phyloP scores from a whole-genome alignment of 805 yeast genomes.

The Teunomyces gatunensis region DNA sequence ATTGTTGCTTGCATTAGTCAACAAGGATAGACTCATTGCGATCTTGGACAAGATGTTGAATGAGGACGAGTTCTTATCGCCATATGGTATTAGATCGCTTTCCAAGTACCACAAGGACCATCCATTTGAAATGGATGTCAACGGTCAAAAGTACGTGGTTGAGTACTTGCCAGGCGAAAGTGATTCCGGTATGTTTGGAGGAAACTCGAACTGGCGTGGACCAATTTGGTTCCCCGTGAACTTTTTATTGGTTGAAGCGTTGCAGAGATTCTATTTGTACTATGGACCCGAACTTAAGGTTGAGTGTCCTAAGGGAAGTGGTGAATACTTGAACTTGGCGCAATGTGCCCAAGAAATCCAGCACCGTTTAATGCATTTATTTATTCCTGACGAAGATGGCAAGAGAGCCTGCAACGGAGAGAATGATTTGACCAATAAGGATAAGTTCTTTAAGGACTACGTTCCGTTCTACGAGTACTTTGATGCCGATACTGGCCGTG shows the following conservation, averaged over 20 bases:
- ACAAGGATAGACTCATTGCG: conserved; percentile 71
- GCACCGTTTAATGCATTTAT: conserved; percentile 77
- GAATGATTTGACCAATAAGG: conserved; percentile 49
- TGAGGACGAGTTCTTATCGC: conserved; percentile 80
- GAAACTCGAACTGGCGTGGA: conserved; percentile 96
- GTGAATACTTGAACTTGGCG: conserved; percentile 71
- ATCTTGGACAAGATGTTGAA: conserved; percentile 80
- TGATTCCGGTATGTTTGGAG: conserved; percentile 92
- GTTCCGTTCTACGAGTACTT: conserved; percentile 84
- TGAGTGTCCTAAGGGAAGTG: conserved; percentile 86
- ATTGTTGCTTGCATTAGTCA: conserved; percentile 72
- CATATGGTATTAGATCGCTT: conserved; percentile 82
- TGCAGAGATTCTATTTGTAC: conserved; percentile 83
- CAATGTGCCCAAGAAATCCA: conserved; percentile 89
- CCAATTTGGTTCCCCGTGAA: conserved; percentile 97
- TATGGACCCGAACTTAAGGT: conserved; percentile 84
- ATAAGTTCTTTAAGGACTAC: conserved; percentile 69
- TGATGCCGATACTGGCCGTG: conserved; percentile 93
- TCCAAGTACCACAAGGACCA: conserved; percentile 82
- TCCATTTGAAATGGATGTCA: conserved; percentile 81
- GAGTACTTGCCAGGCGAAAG: conserved; percentile 85
- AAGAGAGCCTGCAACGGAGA: conserved; percentile 80
- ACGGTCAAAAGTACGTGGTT: conserved; percentile 69
- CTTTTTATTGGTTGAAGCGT: conserved; percentile 78
- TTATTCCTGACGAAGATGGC: conserved; percentile 63